phyloP scores from a whole-genome alignment of 306 rosid genomes.

The Ziziphus jujuba region DNA sequence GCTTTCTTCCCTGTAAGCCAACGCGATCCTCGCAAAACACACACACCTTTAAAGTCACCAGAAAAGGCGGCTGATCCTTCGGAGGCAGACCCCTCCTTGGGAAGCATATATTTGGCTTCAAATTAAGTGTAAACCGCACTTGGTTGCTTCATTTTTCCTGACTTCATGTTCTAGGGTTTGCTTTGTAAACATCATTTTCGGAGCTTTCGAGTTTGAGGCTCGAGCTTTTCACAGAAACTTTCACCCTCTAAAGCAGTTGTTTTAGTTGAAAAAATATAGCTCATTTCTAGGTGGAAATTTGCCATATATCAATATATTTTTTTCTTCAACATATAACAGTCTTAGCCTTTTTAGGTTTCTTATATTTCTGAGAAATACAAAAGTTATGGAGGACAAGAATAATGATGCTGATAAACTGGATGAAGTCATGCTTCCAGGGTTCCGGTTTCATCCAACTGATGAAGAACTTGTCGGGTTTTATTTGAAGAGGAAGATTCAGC shows the following conservation, averaged over 20 bases:
- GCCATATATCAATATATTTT: too few relatives aligned
- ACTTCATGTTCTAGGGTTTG: slow-evolving; percentile 24
- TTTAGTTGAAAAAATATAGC: too few relatives aligned
- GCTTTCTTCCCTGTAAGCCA: slow-evolving; percentile 26
- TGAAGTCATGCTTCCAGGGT: slow-evolving; percentile 87
- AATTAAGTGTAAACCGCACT: slow-evolving; percentile 41
- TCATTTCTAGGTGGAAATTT: too few relatives aligned
- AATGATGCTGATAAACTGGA: slow-evolving; percentile 51
- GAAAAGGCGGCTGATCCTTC: slow-evolving; percentile 96
- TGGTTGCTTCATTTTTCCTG: neutral
- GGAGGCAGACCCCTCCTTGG: slow-evolving; percentile 72
- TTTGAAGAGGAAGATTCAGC: slow-evolving; percentile 78
- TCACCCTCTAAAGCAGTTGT: too few relatives aligned
- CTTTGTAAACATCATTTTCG: too few relatives aligned
- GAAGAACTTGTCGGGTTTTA: slow-evolving; percentile 97
- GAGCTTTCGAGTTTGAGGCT: too few relatives aligned
- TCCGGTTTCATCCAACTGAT: slow-evolving; percentile 95
- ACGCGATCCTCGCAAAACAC: slow-evolving; percentile 50
- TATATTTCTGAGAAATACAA: neutral
- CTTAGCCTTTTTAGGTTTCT: slow-evolving; percentile 1
- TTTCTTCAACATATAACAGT: too few relatives aligned
- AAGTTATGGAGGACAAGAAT: slow-evolving; percentile 32
- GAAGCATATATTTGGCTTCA: slow-evolving; percentile 81
- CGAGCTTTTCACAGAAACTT: too few relatives aligned
- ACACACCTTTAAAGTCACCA: slow-evolving; percentile 59